Conservation (phyloP, 2,329 filamentous ascomycete genomes). For the Podosphaera xanthii region DNA sequence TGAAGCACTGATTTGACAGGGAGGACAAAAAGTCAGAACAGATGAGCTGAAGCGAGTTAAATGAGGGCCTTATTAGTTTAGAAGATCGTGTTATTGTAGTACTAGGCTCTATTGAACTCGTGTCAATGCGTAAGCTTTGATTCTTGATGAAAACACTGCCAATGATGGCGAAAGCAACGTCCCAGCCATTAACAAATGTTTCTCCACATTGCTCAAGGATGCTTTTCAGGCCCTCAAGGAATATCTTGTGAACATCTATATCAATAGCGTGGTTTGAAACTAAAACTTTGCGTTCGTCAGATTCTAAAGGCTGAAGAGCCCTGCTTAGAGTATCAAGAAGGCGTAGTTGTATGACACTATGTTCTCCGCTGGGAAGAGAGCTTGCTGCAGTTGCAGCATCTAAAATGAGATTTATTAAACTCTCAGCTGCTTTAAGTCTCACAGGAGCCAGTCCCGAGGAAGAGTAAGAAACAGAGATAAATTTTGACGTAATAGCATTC, state of each 20-base stretch:
- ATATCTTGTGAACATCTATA: constrained; percentile 56
- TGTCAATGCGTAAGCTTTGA: constrained; percentile 7
- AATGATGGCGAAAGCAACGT: constrained; percentile 65
- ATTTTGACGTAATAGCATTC: constrained; percentile 36
- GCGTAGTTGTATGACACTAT: constrained; percentile 44
- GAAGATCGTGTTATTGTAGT: constrained; percentile 32
- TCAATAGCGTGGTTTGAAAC: constrained; percentile 40
- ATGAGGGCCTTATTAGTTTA: constrained; percentile 64
- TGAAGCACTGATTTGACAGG: constrained; percentile 46
- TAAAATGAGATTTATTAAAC: constrained; percentile 33
- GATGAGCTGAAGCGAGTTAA: constrained; percentile 73
- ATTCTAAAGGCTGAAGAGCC: constrained; percentile 35
- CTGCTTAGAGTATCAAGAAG: constrained; percentile 43
- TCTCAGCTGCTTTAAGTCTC: constrained; percentile 37
- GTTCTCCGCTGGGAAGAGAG: constrained; percentile 25
- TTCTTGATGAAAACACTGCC: constrained; percentile 47
- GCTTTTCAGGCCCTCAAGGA: constrained; percentile 57
- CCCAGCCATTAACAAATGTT: constrained; percentile 62
- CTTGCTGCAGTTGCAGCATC: constrained; percentile 33
- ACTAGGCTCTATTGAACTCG: constrained; percentile 6
- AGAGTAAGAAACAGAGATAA: constrained; percentile 28
- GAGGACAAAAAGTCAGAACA: constrained; percentile 81
- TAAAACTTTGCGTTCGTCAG: constrained; percentile 26
- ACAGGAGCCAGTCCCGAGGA: constrained; percentile 26
- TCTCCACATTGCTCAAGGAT: constrained; percentile 81